A percentile compares a stretch with the other conserved stretches of the same genome.
phyloP scores from a whole-genome alignment of 2,329 filamentous ascomycete species.

The Penicillium sp. region DNA sequence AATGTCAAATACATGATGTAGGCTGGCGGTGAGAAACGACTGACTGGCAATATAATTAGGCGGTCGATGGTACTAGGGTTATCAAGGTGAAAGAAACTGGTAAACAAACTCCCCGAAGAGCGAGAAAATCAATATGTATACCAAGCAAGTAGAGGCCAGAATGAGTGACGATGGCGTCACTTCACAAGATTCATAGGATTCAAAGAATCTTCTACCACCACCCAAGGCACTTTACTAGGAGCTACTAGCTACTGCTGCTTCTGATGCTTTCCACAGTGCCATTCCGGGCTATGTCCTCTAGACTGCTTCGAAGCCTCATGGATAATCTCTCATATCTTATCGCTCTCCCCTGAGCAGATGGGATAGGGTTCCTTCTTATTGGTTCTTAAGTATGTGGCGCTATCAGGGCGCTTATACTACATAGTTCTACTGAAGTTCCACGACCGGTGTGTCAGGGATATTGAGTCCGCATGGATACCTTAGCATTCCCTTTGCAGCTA shows the following conservation, averaged over 20 bases:
- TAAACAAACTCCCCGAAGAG: background rate
- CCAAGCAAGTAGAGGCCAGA: too few relatives aligned
- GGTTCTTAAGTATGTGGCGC: conserved; percentile 8
- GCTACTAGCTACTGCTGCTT: too few relatives aligned
- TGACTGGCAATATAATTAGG: background rate
- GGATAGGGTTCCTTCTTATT: background rate
- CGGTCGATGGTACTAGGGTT: background rate
- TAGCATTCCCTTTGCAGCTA: background rate
- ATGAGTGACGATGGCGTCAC: too few relatives aligned
- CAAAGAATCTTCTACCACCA: too few relatives aligned
- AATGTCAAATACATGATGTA: background rate
- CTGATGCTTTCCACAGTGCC: too few relatives aligned
- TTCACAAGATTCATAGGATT: too few relatives aligned
- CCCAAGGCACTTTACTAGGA: too few relatives aligned
- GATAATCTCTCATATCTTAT: too few relatives aligned
- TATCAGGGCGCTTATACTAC: conserved; percentile 17
- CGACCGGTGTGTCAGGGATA: conserved; percentile 13
- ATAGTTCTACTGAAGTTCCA: conserved; percentile 19
- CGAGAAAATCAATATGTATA: background rate
- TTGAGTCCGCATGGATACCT: background rate
- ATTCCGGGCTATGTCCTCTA: too few relatives aligned
- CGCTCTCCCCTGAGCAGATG: too few relatives aligned
- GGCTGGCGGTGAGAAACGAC: background rate
- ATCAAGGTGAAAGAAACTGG: background rate
- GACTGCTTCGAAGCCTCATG: too few relatives aligned